These are phyloP conservation scores for Hymenoscyphus fraxineus DNA, from an alignment of 2,329 filamentous ascomycete species.

Conservation along the genomic window DNA sequence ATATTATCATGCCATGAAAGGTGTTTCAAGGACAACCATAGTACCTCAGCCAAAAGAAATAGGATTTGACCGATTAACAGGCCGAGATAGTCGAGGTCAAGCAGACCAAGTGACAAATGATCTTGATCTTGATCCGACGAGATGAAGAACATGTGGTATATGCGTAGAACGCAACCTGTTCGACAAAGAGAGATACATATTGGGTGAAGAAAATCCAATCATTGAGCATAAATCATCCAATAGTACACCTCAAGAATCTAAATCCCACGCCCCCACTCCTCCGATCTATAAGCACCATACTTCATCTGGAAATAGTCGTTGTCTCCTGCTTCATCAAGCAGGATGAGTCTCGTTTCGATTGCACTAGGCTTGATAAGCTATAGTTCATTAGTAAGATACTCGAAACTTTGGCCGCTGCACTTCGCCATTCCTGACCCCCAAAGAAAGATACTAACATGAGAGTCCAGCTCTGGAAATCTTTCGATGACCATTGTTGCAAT, in stretches of 20 bases:
- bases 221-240: background rate
- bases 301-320: constrained; percentile 29
- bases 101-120: too few relatives aligned
- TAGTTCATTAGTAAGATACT: background rate
- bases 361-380: constrained; percentile 20
- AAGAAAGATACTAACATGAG: constrained; percentile 19
- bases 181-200: background rate
- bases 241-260: background rate
- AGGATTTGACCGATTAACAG: background rate
- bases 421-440: background rate
- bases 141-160: background rate
- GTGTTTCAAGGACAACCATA: too few relatives aligned
- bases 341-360: constrained; percentile 25
- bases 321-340: constrained; percentile 24
- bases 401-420: background rate
- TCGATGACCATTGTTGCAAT: constrained; percentile 21
- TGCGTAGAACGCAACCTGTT: background rate
- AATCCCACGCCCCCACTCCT: constrained; percentile 22
- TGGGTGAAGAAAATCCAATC: background rate
- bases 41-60: background rate
- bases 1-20: too few relatives aligned
- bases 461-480: constrained; percentile 23
- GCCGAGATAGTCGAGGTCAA: background rate
- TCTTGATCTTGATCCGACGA: too few relatives aligned
- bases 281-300: constrained; percentile 25